Conservation (phyloP, 306 rosid genomes). For the Dicorynia guianensis region DNA sequence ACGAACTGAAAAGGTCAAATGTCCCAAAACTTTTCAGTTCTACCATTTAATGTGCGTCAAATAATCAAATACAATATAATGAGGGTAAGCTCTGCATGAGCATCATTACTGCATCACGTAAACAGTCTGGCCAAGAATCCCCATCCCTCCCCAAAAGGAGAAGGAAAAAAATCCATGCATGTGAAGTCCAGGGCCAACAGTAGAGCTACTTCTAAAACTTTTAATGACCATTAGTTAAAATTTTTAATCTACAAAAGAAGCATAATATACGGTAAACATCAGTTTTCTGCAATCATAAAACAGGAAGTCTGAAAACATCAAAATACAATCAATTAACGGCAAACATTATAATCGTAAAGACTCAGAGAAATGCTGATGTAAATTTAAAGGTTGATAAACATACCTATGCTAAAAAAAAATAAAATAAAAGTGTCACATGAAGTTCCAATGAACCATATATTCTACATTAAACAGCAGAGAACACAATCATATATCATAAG, state of each 20-base stretch:
- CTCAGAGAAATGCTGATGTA: neutral
- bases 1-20: neutral
- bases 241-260: conserved; percentile 63
- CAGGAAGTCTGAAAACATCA: neutral
- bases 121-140: neutral
- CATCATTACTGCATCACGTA: neutral
- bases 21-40: conserved; percentile 4
- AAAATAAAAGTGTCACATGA: conserved; percentile 23
- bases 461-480: conserved; percentile 35
- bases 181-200: conserved; percentile 44
- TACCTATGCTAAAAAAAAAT: conserved; percentile 22
- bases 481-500: neutral
- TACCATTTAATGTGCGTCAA: neutral
- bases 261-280: conserved; percentile 34
- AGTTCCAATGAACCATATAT: conserved; percentile 31
- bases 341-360: conserved; percentile 3
- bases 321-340: neutral
- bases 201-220: conserved; percentile 44
- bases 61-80: neutral
- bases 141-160: no score
- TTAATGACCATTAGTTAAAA: conserved; percentile 47
- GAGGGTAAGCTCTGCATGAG: neutral
- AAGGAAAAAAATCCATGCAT: conserved; percentile 33
- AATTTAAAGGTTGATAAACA: neutral
- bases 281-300: conserved; percentile 34